Conservation (phyloP, 177 flowering plant species). For the Telopea speciosissima region DNA sequence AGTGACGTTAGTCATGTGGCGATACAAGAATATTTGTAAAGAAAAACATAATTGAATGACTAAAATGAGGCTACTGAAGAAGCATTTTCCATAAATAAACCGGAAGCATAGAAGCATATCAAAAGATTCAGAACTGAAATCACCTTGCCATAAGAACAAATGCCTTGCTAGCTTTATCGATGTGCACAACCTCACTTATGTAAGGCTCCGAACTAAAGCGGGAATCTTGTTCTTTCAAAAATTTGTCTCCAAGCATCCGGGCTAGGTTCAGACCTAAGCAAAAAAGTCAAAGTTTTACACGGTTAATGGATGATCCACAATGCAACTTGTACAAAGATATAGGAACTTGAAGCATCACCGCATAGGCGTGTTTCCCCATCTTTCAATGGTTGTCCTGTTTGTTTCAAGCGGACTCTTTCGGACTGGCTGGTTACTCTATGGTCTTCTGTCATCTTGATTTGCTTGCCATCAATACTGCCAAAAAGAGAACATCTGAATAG, state of each 20-base stretch:
- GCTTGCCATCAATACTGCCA: conserved; percentile 69
- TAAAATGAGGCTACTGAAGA: no score
- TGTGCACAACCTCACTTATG: conserved; percentile 61
- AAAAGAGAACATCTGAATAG: neutral
- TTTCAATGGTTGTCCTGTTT: conserved; percentile 62
- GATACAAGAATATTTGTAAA: no score
- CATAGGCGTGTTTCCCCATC: conserved; percentile 86
- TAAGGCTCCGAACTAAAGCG: conserved; percentile 91
- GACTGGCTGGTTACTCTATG: conserved; percentile 67
- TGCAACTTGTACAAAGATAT: neutral
- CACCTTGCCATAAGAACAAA: conserved; percentile 94
- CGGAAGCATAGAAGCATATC: neutral
- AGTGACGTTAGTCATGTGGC: no score
- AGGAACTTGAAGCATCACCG: conserved; percentile 35
- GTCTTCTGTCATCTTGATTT: conserved; percentile 80
- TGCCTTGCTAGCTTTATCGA: conserved; percentile 46
- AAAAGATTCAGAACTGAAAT: neutral
- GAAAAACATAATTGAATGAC: no score
- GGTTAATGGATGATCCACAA: conserved; percentile 9
- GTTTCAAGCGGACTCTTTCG: conserved; percentile 63
- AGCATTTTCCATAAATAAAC: no score
- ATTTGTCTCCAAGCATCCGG: conserved; percentile 97
- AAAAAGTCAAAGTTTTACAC: neutral
- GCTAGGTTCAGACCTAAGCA: conserved; percentile 79
- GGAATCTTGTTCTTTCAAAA: conserved; percentile 78